These are phyloP conservation scores for Penicillium salamii DNA, from an alignment of 495 filamentous ascomycete genomes.

Conservation along the genomic window DNA sequence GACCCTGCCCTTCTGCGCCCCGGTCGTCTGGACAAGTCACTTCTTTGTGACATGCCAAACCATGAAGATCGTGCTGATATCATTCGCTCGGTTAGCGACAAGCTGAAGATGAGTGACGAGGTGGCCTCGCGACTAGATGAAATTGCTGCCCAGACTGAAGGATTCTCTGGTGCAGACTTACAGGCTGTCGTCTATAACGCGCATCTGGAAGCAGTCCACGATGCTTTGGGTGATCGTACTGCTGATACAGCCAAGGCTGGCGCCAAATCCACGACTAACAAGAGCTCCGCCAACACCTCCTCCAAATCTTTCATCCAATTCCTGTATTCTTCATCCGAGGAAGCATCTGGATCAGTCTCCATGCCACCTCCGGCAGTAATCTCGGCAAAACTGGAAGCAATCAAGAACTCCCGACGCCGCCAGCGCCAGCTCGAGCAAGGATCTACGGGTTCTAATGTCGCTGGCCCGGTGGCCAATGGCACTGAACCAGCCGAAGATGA, in stretches of 20 bases:
- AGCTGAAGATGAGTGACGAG: slow-evolving; percentile 65
- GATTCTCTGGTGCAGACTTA: slow-evolving; percentile 92
- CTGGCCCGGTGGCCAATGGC: slow-evolving; percentile 27
- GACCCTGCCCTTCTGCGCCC: slow-evolving; percentile 89
- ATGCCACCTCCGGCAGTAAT: slow-evolving; percentile 68
- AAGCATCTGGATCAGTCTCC: slow-evolving; percentile 39
- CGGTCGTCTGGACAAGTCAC: slow-evolving; percentile 83
- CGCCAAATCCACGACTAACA: slow-evolving; percentile 30
- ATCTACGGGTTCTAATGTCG: slow-evolving; percentile 19
- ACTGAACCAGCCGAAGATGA: slow-evolving; percentile 25
- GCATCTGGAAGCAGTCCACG: slow-evolving; percentile 94
- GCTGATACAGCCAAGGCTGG: slow-evolving; percentile 29
- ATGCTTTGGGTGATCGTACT: slow-evolving; percentile 71
- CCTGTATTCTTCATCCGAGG: slow-evolving; percentile 65
- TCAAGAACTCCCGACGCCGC: slow-evolving; percentile 65
- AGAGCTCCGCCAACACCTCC: slow-evolving; percentile 29
- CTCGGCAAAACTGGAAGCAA: slow-evolving; percentile 66
- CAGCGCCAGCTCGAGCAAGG: slow-evolving; percentile 53
- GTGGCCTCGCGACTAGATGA: slow-evolving; percentile 55
- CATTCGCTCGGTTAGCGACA: slow-evolving; percentile 72
- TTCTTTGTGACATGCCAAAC: slow-evolving; percentile 84
- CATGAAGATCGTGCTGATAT: slow-evolving; percentile 83
- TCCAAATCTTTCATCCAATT: slow-evolving; percentile 71
- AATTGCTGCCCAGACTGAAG: slow-evolving; percentile 74
- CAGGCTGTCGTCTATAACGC: slow-evolving; percentile 96